Conservation (phyloP, 2,329 filamentous ascomycete genomes). For the Stemphylium vesicarium region DNA sequence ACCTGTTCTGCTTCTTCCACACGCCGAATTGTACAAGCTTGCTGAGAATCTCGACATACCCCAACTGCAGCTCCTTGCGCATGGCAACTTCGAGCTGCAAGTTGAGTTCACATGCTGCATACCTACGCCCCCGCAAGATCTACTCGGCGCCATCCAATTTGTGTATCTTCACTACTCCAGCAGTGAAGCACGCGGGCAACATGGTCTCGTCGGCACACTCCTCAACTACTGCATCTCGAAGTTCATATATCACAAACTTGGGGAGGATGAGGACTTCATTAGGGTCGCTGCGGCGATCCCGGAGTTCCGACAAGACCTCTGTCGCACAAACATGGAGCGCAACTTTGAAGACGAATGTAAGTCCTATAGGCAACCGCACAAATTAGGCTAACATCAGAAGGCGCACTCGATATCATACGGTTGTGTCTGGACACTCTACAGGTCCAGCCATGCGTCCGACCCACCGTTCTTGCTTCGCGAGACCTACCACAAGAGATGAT, state of each 20-base stretch:
- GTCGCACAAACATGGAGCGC: slow-evolving; percentile 46
- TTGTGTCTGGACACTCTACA: slow-evolving; percentile 16
- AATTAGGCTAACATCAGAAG: slow-evolving; percentile 12
- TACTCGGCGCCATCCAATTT: slow-evolving; percentile 50
- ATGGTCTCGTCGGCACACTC: slow-evolving; percentile 47
- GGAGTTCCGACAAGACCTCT: slow-evolving; percentile 52
- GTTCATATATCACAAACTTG: slow-evolving; percentile 49
- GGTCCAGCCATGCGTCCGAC: slow-evolving; percentile 3
- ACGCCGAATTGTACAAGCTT: slow-evolving; percentile 51
- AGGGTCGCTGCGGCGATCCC: slow-evolving; percentile 45
- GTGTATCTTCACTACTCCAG: slow-evolving; percentile 38
- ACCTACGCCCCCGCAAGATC: slow-evolving; percentile 47
- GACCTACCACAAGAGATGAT: slow-evolving; percentile 17
- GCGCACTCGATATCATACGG: slow-evolving; percentile 21
- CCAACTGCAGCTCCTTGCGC: slow-evolving; percentile 48
- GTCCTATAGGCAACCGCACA: slow-evolving; percentile 11
- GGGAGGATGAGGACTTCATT: slow-evolving; percentile 45
- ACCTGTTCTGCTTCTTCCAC: slow-evolving; percentile 46
- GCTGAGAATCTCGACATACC: slow-evolving; percentile 50
- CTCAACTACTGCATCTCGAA: slow-evolving; percentile 53
- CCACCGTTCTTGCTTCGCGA: slow-evolving; percentile 13
- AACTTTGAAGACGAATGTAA: slow-evolving; percentile 52
- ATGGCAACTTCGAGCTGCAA: slow-evolving; percentile 49
- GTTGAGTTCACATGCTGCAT: slow-evolving; percentile 50
- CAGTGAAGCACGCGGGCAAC: slow-evolving; percentile 28